Evolutionary conservation across 2,329 filamentous ascomycete species (phyloP).

Genomic region (Emericellopsis atlantica): DNA sequence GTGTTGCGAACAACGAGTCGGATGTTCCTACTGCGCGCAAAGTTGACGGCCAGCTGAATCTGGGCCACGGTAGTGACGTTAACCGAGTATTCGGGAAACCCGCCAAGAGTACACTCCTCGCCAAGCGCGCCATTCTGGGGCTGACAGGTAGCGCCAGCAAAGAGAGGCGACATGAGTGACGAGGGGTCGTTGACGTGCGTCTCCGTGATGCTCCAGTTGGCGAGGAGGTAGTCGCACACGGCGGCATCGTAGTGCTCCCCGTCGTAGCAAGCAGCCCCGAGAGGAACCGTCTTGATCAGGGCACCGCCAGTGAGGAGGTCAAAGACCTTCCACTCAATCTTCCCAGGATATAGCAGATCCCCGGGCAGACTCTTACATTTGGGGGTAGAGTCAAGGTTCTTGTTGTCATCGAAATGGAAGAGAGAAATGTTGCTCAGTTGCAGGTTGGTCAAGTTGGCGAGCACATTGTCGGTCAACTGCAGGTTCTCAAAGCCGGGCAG

Average conservation of each 20-base stretch:
- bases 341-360: constrained; percentile 11
- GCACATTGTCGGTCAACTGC: constrained; percentile 20
- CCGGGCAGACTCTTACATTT: constrained; percentile 16
- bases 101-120: constrained; percentile 23
- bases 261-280: constrained; percentile 18
- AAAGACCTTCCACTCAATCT: constrained; percentile 16
- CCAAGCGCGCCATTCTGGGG: constrained; percentile 12
- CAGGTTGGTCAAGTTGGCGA: constrained; percentile 16
- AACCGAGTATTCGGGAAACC: constrained; percentile 27
- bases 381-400: neutral
- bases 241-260: constrained; percentile 12
- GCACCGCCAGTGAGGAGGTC: constrained; percentile 17
- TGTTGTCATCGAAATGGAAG: constrained; percentile 17
- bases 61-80: constrained; percentile 24
- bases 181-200: constrained; percentile 19
- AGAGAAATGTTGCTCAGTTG: constrained; percentile 15
- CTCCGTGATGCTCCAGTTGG: constrained; percentile 9
- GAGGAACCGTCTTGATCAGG: constrained; percentile 17
- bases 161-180: constrained; percentile 26
- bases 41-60: constrained; percentile 31
- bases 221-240: constrained; percentile 11
- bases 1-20: constrained; percentile 38
- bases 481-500: constrained; percentile 10
- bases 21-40: constrained; percentile 30
- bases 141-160: constrained; percentile 22